Evolutionary conservation across 2,329 filamentous ascomycete species (phyloP), one percentile per base, ranked within the genome.

Genomic region (Colletotrichum spinosum): DNA sequence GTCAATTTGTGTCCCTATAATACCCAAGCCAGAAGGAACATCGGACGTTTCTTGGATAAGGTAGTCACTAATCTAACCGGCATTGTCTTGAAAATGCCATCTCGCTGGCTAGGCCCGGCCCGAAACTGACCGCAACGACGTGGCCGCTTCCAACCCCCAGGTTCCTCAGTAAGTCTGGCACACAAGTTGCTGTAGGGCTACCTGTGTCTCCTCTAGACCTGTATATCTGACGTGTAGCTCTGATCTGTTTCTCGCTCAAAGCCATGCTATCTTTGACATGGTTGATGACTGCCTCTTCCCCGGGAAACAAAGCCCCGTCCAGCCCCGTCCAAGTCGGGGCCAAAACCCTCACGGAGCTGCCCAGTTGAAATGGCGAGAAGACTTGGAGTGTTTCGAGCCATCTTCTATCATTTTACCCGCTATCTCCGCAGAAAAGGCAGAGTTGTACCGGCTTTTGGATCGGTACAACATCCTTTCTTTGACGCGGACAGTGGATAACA

Each of bases 31-130:
- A 17, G 17, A 17, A 17, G 17, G 17, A 17, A 17, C 17, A 17
- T 17, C 17, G 17, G 17, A 17, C 17, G 17, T 17, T 17, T 17
- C 17, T 17, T 17, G 17, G 17, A 17, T 17, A 17, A 17, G 17
- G 17, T 17, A 17, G 11, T 49, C 46, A 41, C n/a, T 34, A 8
- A n/a, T 53, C 38, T 38, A 25, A 25, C n/a, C 15, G n/a, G 38
- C 45, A 51, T 8, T 52, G 52, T 10, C 52, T 55, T 33, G 56
- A 39, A 42, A 61, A 55, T 1, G 59, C 59, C 59, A 61, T 61
- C 15, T 61, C 59, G 38, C 42, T 61, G 37, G 59, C 59, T 13
- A 61, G 25, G 12, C 59, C 59, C n/a, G 59, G 59, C 8, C 59
- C 59, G 12, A 56, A 61, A 34, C 51, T 55, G 10, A 50, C n/a